Base-by-base conservation (phyloP, 2,329 filamentous ascomycete species). In the Penicillium sp. region DNA sequence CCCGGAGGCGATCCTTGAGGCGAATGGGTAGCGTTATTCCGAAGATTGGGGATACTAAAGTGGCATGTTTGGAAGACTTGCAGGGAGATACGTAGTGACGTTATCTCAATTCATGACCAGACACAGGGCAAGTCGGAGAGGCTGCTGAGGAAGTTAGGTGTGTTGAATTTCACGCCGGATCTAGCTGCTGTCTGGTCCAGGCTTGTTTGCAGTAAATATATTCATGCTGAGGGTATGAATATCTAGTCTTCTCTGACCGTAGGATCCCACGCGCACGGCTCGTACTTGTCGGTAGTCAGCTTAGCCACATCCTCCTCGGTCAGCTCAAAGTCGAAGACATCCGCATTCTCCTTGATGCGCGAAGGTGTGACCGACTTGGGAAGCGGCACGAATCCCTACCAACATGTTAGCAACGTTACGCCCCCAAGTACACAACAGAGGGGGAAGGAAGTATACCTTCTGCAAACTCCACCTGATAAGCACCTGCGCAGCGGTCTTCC, bases 401-500 rank as follows among this genome's bases (percentile, higher is more conserved):
- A 35, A 13, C 31, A 41, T 46, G 26, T 31, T 9, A 63, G 53
- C 9, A 38, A 19, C 9, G 26, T 23, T n/a, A n/a, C 30, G 29
- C 15, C 8, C 30, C n/a, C 9, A 30, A 23, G 9, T 15, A 35
- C 5, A 23, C 15, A 2, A 4, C 8, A 26, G 8, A 17, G 9
- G 26, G 30, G 23, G 26, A 17, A 13, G 21, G 45, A 19, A n/a
- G 59, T 62, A 38, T 72, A 83, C 81, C 78, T 85, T 85, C 69
- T 87, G 85, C 72, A 87, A 73, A 67, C 85, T 87, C 86, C 87
- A 89, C 58, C 87, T 78, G 7, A 89, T 67, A 66, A 89, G 67
- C 30, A 89, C 78, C 72, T 89, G 87, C 5, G 84, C 81, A 0
- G 84, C 77, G 0, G 83, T 85, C 77, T 87, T 89, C 49, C 77